Evolutionary conservation across 345 rosid species (phyloP).

Genomic region (Aegle marmelos): DNA sequence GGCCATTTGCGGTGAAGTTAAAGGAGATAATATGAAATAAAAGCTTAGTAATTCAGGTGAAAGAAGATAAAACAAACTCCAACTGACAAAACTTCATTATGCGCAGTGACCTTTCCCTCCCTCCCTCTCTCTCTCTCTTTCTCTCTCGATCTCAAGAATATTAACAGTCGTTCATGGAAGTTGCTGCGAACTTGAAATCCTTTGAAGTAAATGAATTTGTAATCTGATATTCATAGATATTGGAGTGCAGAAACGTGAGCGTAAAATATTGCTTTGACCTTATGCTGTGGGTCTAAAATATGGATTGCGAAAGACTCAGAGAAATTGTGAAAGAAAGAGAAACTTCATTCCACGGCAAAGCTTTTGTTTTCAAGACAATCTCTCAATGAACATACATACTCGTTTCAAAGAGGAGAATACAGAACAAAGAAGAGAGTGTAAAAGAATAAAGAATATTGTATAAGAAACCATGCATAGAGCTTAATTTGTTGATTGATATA

Average conservation of each 20-base stretch:
- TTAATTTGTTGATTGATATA: background rate
- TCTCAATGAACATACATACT: background rate
- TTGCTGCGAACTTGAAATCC: background rate
- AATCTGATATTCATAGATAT: background rate
- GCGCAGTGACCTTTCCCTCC: background rate
- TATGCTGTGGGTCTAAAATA: background rate
- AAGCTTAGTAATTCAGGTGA: too few species aligned
- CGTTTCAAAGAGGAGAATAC: background rate
- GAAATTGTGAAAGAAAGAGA: background rate
- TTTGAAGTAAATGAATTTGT: background rate
- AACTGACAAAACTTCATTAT: background rate
- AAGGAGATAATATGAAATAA: too few species aligned
- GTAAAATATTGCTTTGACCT: background rate
- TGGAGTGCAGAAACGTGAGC: background rate
- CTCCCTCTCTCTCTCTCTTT: too few species aligned
- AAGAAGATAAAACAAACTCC: too few species aligned
- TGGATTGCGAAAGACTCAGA: background rate
- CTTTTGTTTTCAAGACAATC: background rate
- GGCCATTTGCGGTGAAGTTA: too few species aligned
- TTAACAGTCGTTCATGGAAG: too few species aligned
- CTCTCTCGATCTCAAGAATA: too few species aligned
- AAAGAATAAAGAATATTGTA: background rate
- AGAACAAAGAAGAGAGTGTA: background rate
- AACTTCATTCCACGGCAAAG: background rate
- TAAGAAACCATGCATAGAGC: background rate